Base-by-base conservation (phyloP, 2,329 filamentous ascomycete genomes). In the Tolypocladium ophioglossoides region DNA sequence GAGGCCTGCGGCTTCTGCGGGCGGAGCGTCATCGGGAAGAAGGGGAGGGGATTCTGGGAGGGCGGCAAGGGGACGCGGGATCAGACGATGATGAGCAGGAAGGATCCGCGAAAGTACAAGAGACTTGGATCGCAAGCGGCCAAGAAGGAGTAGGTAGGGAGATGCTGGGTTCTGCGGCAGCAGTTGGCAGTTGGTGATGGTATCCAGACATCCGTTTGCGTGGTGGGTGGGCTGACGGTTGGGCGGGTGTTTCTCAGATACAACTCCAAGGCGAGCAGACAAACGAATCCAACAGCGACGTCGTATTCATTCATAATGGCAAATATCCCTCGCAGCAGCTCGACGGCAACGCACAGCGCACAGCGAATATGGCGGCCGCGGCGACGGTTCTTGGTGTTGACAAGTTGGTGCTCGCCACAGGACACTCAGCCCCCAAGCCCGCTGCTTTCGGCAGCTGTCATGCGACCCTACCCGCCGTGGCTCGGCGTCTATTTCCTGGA, bases 61-160 rank as follows among this genome's bases (percentile, higher is more conserved):
- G 89, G 89, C 12, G 89, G 89, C 1, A 89, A 87, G 67, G 87
- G 87, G 1, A 91, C 87, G n/a, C 75, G 88, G 57, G 86, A 91
- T 65, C 80, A 76, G 68, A 72, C 71, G 35, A 72, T 78, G 63
- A 91, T 91, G 88, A 87, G 83, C 62, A 77, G 84, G 56, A 90
- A 89, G 70, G 86, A 90, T 69, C 84, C 84, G 64, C 78, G 86
- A 63, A 90, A 90, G 74, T 84, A 83, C 66, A 85, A 84, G 66
- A 75, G 86, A 52, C 65, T 81, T 41, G 80, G 79, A 12, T 66
- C 63, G 57, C 37, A 41, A 24, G 41, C 20, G 12, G 44, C 52
- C 20, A 22, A 20, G n/a, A 53, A 38, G 20, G 46, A 38, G 2
- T 47, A 53, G n/a, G 24, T n/a, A n/a, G n/a, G n/a, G 27, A 18